These are phyloP conservation scores for Claviceps purpurea DNA, from an alignment of 2,329 filamentous ascomycete genomes.

Conservation along the genomic window DNA sequence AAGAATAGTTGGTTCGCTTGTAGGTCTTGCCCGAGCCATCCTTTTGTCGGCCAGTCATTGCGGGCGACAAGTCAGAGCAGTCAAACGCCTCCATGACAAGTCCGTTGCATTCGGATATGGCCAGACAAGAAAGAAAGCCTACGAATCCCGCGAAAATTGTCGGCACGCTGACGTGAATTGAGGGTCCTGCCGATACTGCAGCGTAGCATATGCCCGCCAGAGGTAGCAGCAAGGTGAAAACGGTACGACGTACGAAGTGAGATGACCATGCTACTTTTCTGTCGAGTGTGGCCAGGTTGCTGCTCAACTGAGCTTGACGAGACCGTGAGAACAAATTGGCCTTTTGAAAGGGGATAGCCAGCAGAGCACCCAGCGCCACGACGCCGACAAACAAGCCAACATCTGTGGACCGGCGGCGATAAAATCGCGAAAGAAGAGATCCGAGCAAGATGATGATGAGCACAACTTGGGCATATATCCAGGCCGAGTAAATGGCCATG, in stretches of 20 bases:
- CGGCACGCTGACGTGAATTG: slow-evolving; percentile 47
- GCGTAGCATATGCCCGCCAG: slow-evolving; percentile 55
- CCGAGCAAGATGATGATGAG: slow-evolving; percentile 60
- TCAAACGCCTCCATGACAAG: slow-evolving; percentile 73
- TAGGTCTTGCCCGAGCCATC: slow-evolving; percentile 24
- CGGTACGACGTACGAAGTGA: slow-evolving; percentile 52
- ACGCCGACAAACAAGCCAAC: slow-evolving; percentile 55
- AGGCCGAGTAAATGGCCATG: slow-evolving; percentile 58
- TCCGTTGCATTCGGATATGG: slow-evolving; percentile 62
- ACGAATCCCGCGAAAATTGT: slow-evolving; percentile 52
- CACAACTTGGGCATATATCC: slow-evolving; percentile 68
- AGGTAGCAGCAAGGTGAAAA: slow-evolving; percentile 56
- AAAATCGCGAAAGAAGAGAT: slow-evolving; percentile 55
- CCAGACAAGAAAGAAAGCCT: slow-evolving; percentile 59
- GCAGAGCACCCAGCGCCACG: slow-evolving; percentile 53
- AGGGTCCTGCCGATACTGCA: slow-evolving; percentile 48
- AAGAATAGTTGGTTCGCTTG: slow-evolving; percentile 56
- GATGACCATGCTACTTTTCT: slow-evolving; percentile 55
- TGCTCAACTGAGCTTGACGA: slow-evolving; percentile 42
- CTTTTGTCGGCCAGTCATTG: slow-evolving; percentile 46
- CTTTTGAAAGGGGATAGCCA: slow-evolving; percentile 62
- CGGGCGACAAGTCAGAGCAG: slow-evolving; percentile 63
- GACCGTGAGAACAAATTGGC: slow-evolving; percentile 55
- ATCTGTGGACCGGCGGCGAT: slow-evolving; percentile 47
- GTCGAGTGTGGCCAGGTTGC: slow-evolving; percentile 54